phyloP scores from a whole-genome alignment of 2,329 filamentous ascomycete genomes.

The Xylaria sp. region DNA sequence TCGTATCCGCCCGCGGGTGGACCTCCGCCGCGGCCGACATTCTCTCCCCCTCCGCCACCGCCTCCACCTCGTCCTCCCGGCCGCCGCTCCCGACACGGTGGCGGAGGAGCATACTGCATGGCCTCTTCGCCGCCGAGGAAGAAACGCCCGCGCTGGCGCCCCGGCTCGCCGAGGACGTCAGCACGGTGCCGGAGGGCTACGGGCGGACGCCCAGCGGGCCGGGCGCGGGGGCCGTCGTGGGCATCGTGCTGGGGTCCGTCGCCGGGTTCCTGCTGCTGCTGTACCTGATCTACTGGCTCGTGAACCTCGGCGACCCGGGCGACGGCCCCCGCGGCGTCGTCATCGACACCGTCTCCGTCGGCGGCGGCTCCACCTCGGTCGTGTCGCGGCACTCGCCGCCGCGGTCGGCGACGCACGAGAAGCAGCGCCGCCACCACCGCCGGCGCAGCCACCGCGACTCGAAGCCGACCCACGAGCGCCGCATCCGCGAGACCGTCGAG shows the following conservation, averaged over 20 bases:
- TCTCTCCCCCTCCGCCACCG: constrained; percentile 17
- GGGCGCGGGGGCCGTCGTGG: constrained; percentile 40
- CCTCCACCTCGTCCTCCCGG: too few relatives aligned
- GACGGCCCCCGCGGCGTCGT: constrained; percentile 32
- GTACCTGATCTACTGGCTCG: constrained; percentile 34
- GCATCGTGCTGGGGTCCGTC: constrained; percentile 43
- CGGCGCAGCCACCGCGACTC: constrained; percentile 11
- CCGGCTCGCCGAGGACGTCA: constrained; percentile 34
- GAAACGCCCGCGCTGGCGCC: constrained; percentile 10
- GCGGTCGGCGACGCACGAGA: too few relatives aligned
- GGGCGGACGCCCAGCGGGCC: constrained; percentile 48
- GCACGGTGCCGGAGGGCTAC: constrained; percentile 43
- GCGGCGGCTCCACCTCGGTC: constrained; percentile 36
- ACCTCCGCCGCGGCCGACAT: constrained; percentile 23
- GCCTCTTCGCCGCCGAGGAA: constrained; percentile 5
- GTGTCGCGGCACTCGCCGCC: constrained; percentile 36
- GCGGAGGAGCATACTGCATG: constrained; percentile 18
- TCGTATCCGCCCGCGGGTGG: constrained; percentile 14
- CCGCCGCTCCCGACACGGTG: too few relatives aligned
- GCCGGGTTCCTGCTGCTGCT: constrained; percentile 43
- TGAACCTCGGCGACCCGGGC: constrained; percentile 30
- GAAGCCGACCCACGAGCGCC: constrained; percentile 15
- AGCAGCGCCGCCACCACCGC: constrained; percentile 18
- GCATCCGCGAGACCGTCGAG: constrained; percentile 35
- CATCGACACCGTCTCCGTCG: constrained; percentile 38